phyloP scores from a whole-genome alignment of 441 rosid genomes.

The Lepidium campestre region DNA sequence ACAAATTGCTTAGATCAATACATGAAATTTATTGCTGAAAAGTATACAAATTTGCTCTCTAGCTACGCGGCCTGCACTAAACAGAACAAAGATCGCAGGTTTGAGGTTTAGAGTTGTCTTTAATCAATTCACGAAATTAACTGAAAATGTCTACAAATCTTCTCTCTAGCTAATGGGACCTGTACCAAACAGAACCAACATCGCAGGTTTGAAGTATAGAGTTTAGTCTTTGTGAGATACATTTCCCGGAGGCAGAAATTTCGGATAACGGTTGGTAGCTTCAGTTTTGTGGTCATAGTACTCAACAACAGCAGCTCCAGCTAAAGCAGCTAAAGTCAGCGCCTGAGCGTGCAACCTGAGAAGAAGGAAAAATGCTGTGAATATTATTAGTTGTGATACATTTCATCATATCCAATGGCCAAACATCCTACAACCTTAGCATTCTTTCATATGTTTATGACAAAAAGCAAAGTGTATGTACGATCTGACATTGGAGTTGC shows the following conservation, averaged over 20 bases:
- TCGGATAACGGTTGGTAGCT: slow-evolving; percentile 37
- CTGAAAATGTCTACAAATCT: neutral
- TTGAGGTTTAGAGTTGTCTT: neutral
- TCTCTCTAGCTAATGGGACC: neutral
- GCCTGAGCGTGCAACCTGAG: slow-evolving; percentile 83
- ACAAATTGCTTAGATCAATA: neutral
- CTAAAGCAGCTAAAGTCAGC: slow-evolving; percentile 66
- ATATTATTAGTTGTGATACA: neutral
- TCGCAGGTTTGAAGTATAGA: neutral
- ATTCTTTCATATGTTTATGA: neutral
- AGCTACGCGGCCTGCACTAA: neutral
- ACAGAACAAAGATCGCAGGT: slow-evolving; percentile 2
- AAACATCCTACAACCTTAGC: neutral
- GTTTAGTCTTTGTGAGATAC: slow-evolving; percentile 44
- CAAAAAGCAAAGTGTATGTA: neutral
- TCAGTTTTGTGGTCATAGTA: slow-evolving; percentile 57
- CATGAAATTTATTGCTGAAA: neutral
- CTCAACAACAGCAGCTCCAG: slow-evolving; percentile 71
- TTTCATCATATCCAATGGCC: neutral
- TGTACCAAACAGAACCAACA: neutral
- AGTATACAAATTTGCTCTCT: neutral
- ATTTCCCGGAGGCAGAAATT: slow-evolving; percentile 30
- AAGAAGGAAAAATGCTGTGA: neutral
- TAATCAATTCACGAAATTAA: neutral
- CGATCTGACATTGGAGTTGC: neutral